Percentiles rank a stretch among this genome's conserved stretches.
Evolutionary conservation across 116 monocot genomes (phyloP).

Genomic region (Papilionanthe hybrid): DNA sequence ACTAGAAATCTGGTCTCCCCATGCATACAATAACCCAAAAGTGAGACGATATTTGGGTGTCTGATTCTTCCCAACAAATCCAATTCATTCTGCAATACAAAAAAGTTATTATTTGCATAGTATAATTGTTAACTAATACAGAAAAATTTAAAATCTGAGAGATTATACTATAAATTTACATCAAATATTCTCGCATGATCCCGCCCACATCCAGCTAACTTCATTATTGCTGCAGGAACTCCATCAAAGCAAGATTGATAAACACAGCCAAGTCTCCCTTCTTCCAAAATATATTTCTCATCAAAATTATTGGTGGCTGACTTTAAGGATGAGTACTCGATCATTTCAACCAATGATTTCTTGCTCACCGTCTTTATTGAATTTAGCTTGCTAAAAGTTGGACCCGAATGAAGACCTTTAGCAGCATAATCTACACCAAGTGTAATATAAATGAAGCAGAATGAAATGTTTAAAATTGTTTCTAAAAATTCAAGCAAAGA

Average conservation of each 20-base stretch:
- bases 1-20: constrained; percentile 69
- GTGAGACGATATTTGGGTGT: constrained; percentile 82
- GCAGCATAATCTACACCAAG: constrained; percentile 23
- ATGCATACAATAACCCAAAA: constrained; percentile 67
- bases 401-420: constrained; percentile 38
- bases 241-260: constrained; percentile 76
- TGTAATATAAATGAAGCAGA: not conserved
- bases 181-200: constrained; percentile 75
- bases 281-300: constrained; percentile 64
- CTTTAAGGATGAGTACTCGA: constrained; percentile 61
- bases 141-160: not conserved
- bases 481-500: not conserved
- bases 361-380: constrained; percentile 42
- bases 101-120: not conserved
- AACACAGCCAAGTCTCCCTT: constrained; percentile 70
- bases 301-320: constrained; percentile 66
- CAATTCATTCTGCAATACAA: constrained; percentile 68
- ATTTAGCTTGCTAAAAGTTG: constrained; percentile 58
- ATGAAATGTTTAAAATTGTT: not conserved
- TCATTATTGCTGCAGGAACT: constrained; percentile 76
- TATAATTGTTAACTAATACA: not conserved
- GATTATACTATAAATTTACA: constrained; percentile 24
- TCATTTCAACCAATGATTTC: constrained; percentile 38
- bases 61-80: constrained; percentile 71
- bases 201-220: constrained; percentile 42